Base-by-base conservation (phyloP, 768 basidiomycete species). In the Rhizopogon roseolus region DNA sequence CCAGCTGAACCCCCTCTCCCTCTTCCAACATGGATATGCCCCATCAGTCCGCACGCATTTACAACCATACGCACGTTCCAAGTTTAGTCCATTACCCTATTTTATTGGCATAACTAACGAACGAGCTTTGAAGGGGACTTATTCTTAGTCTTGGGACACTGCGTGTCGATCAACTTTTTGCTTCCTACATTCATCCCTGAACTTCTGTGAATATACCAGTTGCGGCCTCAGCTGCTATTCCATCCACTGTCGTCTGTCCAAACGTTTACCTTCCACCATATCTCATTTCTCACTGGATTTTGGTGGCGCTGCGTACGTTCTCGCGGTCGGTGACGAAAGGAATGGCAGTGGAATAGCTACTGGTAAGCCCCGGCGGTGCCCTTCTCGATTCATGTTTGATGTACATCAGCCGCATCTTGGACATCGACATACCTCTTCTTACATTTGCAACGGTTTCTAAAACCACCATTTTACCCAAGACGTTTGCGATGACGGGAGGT, bases 321-420 rank as follows among this genome's bases (percentile, higher is more conserved):
- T 78, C 34, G 52, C 64, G 4, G 25, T 64, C 5, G 76, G 76
- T 2, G 77, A 78, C 40, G 55, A 55, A 29, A 62, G 70, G 29
- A 78, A 80, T 51, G 78, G 78, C 1, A 69, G 73, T 49, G 78
- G 78, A 0, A 73, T 78, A 19, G 58, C 71, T 17, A 78, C 66
- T 16, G 66, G 66, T 61, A 17, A 32, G 61, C 10, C 22, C 14
- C 50, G 32, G 11, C 32, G 16, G 2, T 9, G 22, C 11, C 22
- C 17, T 11, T 34, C 17, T 40, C 9, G 19, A 37, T 36, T n/a
- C 1, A 16, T 49, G n/a, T 5, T 5, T 27, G 38, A 17, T n/a
- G 5, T 10, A 38, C 13, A 39, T 55, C 22, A 25, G n/a, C 41
- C 54, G 37, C 42, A 75, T 76, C 76, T 6, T 78, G 75, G 75